Conservation (phyloP, 1,284 basidiomycete genomes). For the Irpex sp. region DNA sequence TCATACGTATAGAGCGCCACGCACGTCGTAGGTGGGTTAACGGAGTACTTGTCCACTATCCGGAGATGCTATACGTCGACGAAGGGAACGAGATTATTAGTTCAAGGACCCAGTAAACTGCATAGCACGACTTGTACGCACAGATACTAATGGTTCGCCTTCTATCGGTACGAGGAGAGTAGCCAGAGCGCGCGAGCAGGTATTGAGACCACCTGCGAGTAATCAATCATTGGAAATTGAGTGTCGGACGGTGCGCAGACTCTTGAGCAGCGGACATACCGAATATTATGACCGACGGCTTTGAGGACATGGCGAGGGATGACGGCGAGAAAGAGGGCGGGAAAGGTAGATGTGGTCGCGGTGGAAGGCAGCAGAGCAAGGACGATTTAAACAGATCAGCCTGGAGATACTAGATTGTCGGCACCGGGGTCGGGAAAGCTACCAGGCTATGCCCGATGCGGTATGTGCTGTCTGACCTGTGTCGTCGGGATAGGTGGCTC, state of each 20-base stretch:
- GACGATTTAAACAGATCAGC: slow-evolving; percentile 13
- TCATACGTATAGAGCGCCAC: slow-evolving; percentile 26
- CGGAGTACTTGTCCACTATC: slow-evolving; percentile 85
- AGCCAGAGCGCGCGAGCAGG: slow-evolving; percentile 66
- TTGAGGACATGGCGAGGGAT: slow-evolving; percentile 35
- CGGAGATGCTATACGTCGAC: slow-evolving; percentile 52
- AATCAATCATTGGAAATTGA: slow-evolving; percentile 6
- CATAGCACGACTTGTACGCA: slow-evolving; percentile 34
- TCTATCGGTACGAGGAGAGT: slow-evolving; percentile 58
- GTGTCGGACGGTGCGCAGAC: neutral
- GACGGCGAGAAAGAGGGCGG: slow-evolving; percentile 3
- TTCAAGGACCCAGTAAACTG: neutral
- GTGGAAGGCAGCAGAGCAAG: slow-evolving; percentile 1
- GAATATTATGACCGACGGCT: slow-evolving; percentile 77
- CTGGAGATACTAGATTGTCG: slow-evolving; percentile 10
- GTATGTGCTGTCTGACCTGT: slow-evolving; percentile 1
- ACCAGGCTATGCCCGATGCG: slow-evolving; percentile 11
- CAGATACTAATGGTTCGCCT: slow-evolving; percentile 69
- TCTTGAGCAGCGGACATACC: slow-evolving; percentile 44
- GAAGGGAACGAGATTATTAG: neutral
- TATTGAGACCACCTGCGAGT: slow-evolving; percentile 69
- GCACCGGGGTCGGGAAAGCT: slow-evolving; percentile 10
- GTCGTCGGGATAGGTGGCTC: neutral
- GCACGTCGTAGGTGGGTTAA: slow-evolving; percentile 82
- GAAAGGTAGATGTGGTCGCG: slow-evolving; percentile 10